Conservation (phyloP, 1,139 yeast genomes). For the Nadsonia commutata region DNA sequence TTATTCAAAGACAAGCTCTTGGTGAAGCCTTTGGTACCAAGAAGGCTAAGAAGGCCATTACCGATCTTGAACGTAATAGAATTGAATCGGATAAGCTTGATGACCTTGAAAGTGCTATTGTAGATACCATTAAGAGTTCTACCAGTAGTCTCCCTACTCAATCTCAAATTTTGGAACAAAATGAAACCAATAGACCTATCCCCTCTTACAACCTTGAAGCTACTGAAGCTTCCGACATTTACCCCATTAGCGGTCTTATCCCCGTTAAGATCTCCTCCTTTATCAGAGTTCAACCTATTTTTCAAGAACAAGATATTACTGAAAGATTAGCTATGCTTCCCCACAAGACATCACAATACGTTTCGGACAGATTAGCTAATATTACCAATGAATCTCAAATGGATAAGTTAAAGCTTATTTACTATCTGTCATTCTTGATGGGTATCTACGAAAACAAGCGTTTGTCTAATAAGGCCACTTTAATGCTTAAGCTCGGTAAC, state of each 20-base stretch:
- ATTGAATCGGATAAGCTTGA: conserved; percentile 73
- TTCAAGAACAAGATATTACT: conserved; percentile 35
- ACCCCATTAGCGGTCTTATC: conserved; percentile 58
- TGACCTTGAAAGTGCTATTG: conserved; percentile 63
- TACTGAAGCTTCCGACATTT: conserved; percentile 65
- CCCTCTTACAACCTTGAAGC: conserved; percentile 69
- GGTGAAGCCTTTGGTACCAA: conserved; percentile 97
- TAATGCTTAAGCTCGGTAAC: conserved; percentile 46
- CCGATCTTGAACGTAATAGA: conserved; percentile 65
- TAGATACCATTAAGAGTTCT: conserved; percentile 59
- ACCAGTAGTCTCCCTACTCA: conserved; percentile 64
- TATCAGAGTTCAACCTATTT: conserved; percentile 46
- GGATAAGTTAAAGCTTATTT: conserved; percentile 51
- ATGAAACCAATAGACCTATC: conserved; percentile 61
- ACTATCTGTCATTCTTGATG: conserved; percentile 63
- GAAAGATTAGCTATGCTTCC: conserved; percentile 48
- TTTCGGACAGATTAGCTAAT: conserved; percentile 34
- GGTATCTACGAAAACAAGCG: conserved; percentile 71
- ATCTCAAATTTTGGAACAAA: conserved; percentile 38
- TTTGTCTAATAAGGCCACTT: conserved; percentile 40
- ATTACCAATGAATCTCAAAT: conserved; percentile 28
- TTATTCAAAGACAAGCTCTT: conserved; percentile 58
- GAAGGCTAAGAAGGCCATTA: conserved; percentile 84
- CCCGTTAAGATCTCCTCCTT: conserved; percentile 49
- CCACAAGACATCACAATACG: conserved; percentile 38